These are phyloP conservation scores for Westerdykella aurantiaca DNA, from an alignment of 2,329 filamentous ascomycete species.

Conservation along the genomic window DNA sequence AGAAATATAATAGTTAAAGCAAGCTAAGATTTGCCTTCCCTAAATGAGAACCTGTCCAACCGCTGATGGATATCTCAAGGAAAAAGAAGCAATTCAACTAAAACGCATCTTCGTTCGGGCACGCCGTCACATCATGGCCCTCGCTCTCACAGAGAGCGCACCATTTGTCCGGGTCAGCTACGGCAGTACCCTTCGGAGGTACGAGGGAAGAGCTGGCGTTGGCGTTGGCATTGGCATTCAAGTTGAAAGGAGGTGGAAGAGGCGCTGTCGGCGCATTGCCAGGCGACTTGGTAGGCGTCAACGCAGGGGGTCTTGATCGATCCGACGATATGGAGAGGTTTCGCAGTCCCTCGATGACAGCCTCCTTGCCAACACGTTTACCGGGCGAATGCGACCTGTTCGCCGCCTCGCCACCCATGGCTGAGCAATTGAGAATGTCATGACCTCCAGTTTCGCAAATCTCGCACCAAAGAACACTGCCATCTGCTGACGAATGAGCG, in stretches of 20 bases:
- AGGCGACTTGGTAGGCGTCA: constrained; percentile 29
- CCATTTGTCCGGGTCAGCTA: constrained; percentile 76
- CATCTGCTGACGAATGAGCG: constrained; percentile 55
- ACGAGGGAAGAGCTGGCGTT: constrained; percentile 26
- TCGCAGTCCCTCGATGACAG: constrained; percentile 27
- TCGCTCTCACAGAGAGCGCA: constrained; percentile 95
- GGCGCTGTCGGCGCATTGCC: constrained; percentile 32
- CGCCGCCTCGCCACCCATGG: constrained; percentile 61
- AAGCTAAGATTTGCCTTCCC: too few relatives aligned
- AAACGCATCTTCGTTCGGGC: constrained; percentile 78
- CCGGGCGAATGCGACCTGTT: constrained; percentile 17
- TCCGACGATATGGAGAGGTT: constrained; percentile 32
- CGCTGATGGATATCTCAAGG: too few relatives aligned
- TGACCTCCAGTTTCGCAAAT: constrained; percentile 90
- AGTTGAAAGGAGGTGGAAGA: constrained; percentile 25
- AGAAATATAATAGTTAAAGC: too few relatives aligned
- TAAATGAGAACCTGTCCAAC: too few relatives aligned
- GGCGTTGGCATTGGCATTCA: constrained; percentile 1
- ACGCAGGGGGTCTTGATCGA: constrained; percentile 20
- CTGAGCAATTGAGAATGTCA: constrained; percentile 89
- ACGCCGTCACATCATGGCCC: constrained; percentile 93
- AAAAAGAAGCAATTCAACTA: constrained; percentile 8
- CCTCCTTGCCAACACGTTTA: constrained; percentile 23
- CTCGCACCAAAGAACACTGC: constrained; percentile 77
- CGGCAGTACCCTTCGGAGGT: constrained; percentile 28